Base-by-base conservation (phyloP, 2,329 filamentous ascomycete species). In the Lasiodiplodia sp. region DNA sequence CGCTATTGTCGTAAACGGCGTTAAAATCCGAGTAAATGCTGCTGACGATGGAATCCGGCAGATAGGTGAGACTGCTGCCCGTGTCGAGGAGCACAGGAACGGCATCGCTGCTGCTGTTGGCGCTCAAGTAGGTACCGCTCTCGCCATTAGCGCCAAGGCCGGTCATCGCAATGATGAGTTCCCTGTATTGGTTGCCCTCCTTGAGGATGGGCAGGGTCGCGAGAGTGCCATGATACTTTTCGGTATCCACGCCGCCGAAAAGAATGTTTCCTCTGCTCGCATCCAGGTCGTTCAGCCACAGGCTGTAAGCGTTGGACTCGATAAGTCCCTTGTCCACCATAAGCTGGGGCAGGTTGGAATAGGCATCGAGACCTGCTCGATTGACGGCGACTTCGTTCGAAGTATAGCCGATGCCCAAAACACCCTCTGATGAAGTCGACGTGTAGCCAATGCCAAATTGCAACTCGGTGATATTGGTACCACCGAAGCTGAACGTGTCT, bases 391-490 rank as follows among this genome's bases (percentile, higher is more conserved):
- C 92, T 80, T 97, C 94, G 77, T 96, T 96, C 71, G 85, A 78
- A 0, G 86, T 77, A 77, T 97, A 97, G 7, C 94, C 94, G 70
- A 98, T 91, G 21, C 94, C 94, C 23, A 97, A 79, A 52, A 98
- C 93, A 49, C 92, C 92, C 78, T 96, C 78, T 37, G 76, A 68
- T 5, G 87, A 88, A 52, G 73, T 82, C 3, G 88, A 89, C 0
- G 71, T 76, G 75, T 94, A 93, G 52, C 91, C 92, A 70, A 94
- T 84, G 70, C 91, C 92, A 73, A 94, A 92, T 74, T 94, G 90
- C 67, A 93, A 81, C 68, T 82, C 79, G 3, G 83, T 71, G 38
- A 94, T 72, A 1, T 79, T 84, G 37, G 84, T 78, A 25, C 81
- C 82, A 14, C 87, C 89, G 66, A 94, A 83, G 4, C 80, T 82